Evolutionary conservation across 2,329 filamentous ascomycete genomes (phyloP).

Genomic region (Intubia oerlemansii): DNA sequence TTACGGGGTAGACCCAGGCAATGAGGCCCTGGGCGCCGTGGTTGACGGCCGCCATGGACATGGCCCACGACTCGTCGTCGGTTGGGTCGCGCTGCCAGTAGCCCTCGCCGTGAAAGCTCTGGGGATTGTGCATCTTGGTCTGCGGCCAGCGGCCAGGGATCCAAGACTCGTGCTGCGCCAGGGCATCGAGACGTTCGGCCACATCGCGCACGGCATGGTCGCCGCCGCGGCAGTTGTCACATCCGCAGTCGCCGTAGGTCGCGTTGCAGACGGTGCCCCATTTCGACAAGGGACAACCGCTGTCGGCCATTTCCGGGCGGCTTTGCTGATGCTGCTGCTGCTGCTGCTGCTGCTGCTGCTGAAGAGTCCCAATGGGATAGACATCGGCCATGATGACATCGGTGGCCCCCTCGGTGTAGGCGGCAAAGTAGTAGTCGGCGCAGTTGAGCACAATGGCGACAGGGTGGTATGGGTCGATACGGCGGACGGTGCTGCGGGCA

Average conservation of each 20-base stretch:
- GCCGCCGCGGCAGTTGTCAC: constrained; percentile 34
- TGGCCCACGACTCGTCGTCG: constrained; percentile 19
- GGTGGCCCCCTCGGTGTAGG: constrained; percentile 27
- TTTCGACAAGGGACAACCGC: too few species aligned
- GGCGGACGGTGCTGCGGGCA: constrained; percentile 22
- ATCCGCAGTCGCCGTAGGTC: constrained; percentile 41
- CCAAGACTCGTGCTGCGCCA: constrained; percentile 18
- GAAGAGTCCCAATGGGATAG: constrained; percentile 37
- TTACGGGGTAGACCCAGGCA: constrained; percentile 23
- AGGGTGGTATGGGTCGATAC: constrained; percentile 38
- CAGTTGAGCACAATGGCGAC: constrained; percentile 38
- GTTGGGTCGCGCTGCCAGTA: constrained; percentile 26
- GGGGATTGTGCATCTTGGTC: constrained; percentile 22
- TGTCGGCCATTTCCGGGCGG: constrained; percentile 32
- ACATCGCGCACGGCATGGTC: constrained; percentile 29
- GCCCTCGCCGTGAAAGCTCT: constrained; percentile 24
- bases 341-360: too few species aligned
- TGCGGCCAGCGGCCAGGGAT: constrained; percentile 19
- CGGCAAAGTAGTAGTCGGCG: constrained; percentile 35
- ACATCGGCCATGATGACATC: constrained; percentile 39
- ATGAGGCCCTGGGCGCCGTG: constrained; percentile 22
- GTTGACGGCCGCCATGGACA: constrained; percentile 23
- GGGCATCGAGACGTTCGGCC: constrained; percentile 14
- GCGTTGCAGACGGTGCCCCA: constrained; percentile 35
- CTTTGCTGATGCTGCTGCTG: too few species aligned